These are phyloP conservation scores for Globisporangium paddicum DNA, from an alignment of 352 stramenopile species.

Conservation along the genomic window DNA sequence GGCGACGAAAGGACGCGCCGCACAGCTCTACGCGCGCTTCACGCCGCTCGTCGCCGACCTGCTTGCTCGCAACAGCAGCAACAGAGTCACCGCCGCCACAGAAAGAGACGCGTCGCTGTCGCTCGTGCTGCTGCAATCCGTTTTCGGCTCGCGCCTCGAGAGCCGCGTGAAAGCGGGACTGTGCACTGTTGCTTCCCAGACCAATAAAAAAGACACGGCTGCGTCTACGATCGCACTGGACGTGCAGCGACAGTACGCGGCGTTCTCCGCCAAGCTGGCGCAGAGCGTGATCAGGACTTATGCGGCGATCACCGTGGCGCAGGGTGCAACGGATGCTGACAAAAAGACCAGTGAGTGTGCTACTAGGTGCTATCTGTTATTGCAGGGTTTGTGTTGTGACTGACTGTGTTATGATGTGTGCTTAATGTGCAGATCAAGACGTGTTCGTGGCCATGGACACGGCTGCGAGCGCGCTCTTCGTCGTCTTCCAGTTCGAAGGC, in stretches of 20 bases:
- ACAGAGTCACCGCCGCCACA: background rate
- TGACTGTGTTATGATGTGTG: background rate
- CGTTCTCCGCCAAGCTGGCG: conserved; percentile 51
- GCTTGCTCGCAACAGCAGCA: background rate
- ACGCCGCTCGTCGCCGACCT: conserved; percentile 8
- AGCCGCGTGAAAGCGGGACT: conserved; percentile 6
- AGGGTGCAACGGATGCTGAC: conserved; percentile 5
- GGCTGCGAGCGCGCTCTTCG: conserved; percentile 43
- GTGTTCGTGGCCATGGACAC: conserved; percentile 41
- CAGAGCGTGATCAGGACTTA: conserved; percentile 66
- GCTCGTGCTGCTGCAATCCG: conserved; percentile 5
- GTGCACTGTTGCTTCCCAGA: background rate
- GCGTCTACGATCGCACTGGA: background rate
- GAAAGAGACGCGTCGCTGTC: background rate
- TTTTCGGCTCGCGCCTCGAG: conserved; percentile 10
- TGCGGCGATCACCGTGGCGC: conserved; percentile 9
- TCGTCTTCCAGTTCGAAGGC: conserved; percentile 40
- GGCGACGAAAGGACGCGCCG: conserved; percentile 10
- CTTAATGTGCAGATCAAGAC: conserved; percentile 19
- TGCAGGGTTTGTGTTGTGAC: too few relatives aligned
- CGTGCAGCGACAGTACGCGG: conserved; percentile 23
- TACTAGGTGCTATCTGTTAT: background rate
- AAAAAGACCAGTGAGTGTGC: conserved; percentile 15
- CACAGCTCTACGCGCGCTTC: conserved; percentile 13
- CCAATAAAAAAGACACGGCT: background rate